Percentiles rank a stretch among this genome's conserved stretches.
phyloP scores from a whole-genome alignment of 257 asterid genomes.

The Salvia rosmarinus region DNA sequence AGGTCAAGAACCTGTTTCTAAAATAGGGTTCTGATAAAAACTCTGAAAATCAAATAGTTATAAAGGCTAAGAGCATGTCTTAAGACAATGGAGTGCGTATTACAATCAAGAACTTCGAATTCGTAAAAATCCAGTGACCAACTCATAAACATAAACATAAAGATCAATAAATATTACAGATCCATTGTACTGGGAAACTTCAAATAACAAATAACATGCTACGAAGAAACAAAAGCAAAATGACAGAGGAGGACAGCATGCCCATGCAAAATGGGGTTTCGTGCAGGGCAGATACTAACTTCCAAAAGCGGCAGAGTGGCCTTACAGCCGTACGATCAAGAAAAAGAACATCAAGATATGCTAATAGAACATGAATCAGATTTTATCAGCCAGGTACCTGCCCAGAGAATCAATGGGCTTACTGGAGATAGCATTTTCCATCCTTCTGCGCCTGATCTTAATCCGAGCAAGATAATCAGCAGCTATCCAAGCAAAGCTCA shows the following conservation, averaged over 20 bases:
- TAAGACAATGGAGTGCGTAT: neutral
- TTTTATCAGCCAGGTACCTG: conserved; percentile 70
- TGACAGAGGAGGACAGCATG: conserved; percentile 13
- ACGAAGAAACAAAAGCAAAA: conserved; percentile 1
- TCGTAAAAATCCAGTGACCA: neutral
- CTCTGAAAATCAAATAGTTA: neutral
- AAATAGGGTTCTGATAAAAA: neutral
- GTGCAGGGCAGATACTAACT: neutral
- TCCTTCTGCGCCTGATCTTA: conserved; percentile 56
- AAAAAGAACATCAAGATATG: neutral
- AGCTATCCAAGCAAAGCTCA: conserved; percentile 97
- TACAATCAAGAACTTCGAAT: neutral
- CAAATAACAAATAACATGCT: neutral
- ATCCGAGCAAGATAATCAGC: conserved; percentile 84
- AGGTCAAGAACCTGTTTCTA: neutral
- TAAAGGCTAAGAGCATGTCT: conserved; percentile 9
- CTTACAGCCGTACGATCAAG: conserved; percentile 25
- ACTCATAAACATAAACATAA: neutral
- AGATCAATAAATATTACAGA: conserved; percentile 1
- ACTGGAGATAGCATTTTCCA: conserved; percentile 39
- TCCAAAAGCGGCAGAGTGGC: conserved; percentile 47
- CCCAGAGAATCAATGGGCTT: conserved; percentile 74
- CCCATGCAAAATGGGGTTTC: conserved; percentile 5
- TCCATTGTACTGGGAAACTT: conserved; percentile 3
- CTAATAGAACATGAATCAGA: conserved; percentile 42